Evolutionary conservation across 202 grass and related monocot genomes (phyloP).

Genomic region (Hordeum pubiflorum): DNA sequence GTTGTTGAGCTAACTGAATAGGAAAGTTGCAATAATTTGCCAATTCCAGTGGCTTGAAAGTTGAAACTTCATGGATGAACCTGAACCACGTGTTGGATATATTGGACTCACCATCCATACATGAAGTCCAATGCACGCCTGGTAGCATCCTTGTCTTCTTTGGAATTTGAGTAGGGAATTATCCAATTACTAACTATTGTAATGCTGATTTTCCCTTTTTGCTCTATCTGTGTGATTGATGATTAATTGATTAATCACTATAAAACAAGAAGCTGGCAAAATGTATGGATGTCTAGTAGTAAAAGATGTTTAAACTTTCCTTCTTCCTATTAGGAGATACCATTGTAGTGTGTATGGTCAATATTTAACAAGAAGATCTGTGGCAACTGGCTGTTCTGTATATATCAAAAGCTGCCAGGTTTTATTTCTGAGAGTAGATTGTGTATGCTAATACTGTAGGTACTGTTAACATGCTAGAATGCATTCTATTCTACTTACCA

Average conservation of each 20-base stretch:
- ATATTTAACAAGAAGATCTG: constrained; percentile 2
- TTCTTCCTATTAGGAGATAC: background rate
- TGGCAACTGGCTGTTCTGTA: background rate
- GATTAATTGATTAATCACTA: background rate
- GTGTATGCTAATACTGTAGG: background rate
- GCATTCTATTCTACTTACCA: constrained; percentile 4
- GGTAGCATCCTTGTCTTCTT: constrained; percentile 47
- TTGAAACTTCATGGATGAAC: background rate
- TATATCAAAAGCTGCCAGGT: background rate
- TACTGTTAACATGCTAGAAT: background rate
- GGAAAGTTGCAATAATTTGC: background rate
- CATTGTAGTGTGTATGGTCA: background rate
- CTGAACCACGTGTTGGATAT: background rate
- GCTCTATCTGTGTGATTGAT: constrained; percentile 29
- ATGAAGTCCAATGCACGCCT: constrained; percentile 65
- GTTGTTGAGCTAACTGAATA: background rate
- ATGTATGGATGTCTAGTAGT: background rate
- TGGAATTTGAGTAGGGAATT: constrained; percentile 50
- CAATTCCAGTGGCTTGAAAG: background rate
- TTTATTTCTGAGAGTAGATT: constrained; percentile 7
- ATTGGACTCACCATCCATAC: constrained; percentile 75
- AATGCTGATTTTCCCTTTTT: constrained; percentile 71
- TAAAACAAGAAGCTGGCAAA: background rate
- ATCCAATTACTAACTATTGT: constrained; percentile 59
- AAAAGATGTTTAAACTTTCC: constrained; percentile 3